Evolutionary conservation across 2,329 filamentous ascomycete genomes (phyloP), one percentile per base, ranked within the genome.

Genomic region (Scortechinia acanthostroma): DNA sequence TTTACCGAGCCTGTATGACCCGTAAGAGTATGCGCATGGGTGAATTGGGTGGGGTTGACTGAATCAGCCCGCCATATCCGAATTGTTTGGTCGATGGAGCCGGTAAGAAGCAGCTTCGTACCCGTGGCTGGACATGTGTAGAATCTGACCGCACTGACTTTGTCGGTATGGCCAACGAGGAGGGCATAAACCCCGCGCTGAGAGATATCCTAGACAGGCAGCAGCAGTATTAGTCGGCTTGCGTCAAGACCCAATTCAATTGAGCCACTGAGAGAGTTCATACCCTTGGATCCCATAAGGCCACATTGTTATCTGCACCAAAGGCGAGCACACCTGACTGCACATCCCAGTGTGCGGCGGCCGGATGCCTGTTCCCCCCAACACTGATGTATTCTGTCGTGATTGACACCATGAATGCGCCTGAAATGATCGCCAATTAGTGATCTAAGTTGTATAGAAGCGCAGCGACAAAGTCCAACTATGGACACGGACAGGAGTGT

Each of bases 311-410:
- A 63, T 94, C 88, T 5, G 91, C 85, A 22, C 93, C 93, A 67
- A 88, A 98, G 22, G 90, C 93, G 45, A 98, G 71, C 40, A 90
- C 60, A 6, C 86, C 87, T 6, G 35, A 40, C 50, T 74, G 67
- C 17, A 66, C 58, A 58, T 86, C 81, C 93, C 93, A 98, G 66
- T 97, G 91, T 21, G 91, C 91, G 21, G 89, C 87, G 15, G 85
- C 83, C 16, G 91, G 86, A 56, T 97, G 88, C 55, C 91, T 77
- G 63, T 97, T 98, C 42, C 89, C 91, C 49, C 93, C 93, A 50
- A 84, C 81, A 42, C 88, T 83, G 52, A 93, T 61, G 52, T 81
- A 80, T 6, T 40, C 35, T 6, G 35, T 40, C 20, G 35, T 40
- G 35, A 40, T 19, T 6, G 35, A 40, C 17, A 19, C 35, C 35